Evolutionary conservation across 2,329 filamentous ascomycete species (phyloP).

Genomic region (Onygenales sp.): DNA sequence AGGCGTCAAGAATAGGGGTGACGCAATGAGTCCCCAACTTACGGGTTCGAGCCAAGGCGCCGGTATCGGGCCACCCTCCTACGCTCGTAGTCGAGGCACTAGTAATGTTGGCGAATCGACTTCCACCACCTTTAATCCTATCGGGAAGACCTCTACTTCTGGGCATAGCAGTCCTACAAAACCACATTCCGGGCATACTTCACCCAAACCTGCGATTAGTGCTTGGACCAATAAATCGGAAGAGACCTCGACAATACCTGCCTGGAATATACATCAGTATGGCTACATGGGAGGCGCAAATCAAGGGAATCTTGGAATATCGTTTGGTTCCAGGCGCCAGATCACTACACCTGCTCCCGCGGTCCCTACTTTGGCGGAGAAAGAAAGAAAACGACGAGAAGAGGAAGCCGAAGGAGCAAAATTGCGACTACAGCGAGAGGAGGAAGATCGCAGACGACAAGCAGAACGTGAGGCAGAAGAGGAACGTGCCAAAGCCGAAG

Average conservation of each 20-base stretch:
- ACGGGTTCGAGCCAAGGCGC: slow-evolving; percentile 51
- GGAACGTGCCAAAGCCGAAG: slow-evolving; percentile 33
- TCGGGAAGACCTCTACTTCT: slow-evolving; percentile 32
- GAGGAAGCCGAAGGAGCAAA: slow-evolving; percentile 47
- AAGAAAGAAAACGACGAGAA: slow-evolving; percentile 59
- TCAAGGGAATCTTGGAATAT: slow-evolving; percentile 87
- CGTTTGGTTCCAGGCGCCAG: slow-evolving; percentile 83
- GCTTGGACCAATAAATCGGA: slow-evolving; percentile 86
- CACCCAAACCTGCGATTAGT: slow-evolving; percentile 51
- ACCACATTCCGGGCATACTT: slow-evolving; percentile 42
- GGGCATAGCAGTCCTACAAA: slow-evolving; percentile 55
- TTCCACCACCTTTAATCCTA: slow-evolving; percentile 34
- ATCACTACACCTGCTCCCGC: slow-evolving; percentile 75
- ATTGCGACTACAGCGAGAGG: slow-evolving; percentile 40
- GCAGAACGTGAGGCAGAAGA: slow-evolving; percentile 44
- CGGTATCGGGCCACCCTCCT: slow-evolving; percentile 31
- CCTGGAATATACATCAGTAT: slow-evolving; percentile 98
- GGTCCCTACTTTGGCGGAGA: slow-evolving; percentile 75
- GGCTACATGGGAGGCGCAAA: slow-evolving; percentile 97
- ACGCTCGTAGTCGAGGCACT: slow-evolving; percentile 31
- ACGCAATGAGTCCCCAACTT: slow-evolving; percentile 54
- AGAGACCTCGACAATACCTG: slow-evolving; percentile 70
- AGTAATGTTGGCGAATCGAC: slow-evolving; percentile 46
- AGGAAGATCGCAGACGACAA: slow-evolving; percentile 39
- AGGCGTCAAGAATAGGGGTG: slow-evolving; percentile 57